Percentiles rank a stretch among this genome's conserved stretches.
These are phyloP conservation scores for Selaginella tamariscina DNA, from an alignment of 75 land plant genomes.

Conservation along the genomic window DNA sequence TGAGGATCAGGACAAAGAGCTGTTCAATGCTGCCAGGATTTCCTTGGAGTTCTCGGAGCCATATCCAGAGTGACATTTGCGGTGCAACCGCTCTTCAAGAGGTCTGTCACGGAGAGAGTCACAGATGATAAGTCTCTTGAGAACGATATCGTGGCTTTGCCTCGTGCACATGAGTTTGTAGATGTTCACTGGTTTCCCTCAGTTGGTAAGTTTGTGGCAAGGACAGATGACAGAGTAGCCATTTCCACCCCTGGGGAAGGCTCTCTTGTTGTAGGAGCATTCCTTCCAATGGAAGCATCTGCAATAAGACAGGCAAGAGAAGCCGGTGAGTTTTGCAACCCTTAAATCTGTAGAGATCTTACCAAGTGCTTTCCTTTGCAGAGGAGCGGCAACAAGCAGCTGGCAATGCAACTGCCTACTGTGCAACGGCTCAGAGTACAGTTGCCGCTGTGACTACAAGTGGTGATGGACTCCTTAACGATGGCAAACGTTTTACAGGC, in stretches of 20 bases:
- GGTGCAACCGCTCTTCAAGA: not conserved
- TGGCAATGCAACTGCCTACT: conserved; percentile 30
- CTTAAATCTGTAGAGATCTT: no score
- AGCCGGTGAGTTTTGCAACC: not conserved
- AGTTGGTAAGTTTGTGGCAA: conserved; percentile 25
- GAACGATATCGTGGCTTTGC: not conserved
- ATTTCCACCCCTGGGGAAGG: conserved; percentile 39
- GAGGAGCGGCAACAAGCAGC: conserved; percentile 37
- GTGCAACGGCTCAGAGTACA: conserved; percentile 20
- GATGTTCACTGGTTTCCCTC: conserved; percentile 66
- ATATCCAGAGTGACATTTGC: not conserved
- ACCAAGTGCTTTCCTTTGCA: conserved; percentile 18
- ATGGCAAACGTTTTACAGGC: conserved; percentile 34
- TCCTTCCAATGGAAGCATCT: not conserved
- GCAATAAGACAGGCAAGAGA: not conserved
- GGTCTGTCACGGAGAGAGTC: not conserved
- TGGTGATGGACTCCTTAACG: conserved; percentile 48
- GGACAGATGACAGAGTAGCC: conserved; percentile 43
- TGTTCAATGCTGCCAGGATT: conserved; percentile 11
- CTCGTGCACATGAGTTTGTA: conserved; percentile 37
- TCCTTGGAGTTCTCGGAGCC: not conserved
- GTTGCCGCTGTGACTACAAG: conserved; percentile 23
- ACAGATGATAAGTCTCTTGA: conserved; percentile 1
- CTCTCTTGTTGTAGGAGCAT: not conserved
- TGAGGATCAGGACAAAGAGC: conserved; percentile 20